These are phyloP conservation scores for Venturia aucupariae DNA, from an alignment of 2,329 filamentous ascomycete species.

Conservation along the genomic window DNA sequence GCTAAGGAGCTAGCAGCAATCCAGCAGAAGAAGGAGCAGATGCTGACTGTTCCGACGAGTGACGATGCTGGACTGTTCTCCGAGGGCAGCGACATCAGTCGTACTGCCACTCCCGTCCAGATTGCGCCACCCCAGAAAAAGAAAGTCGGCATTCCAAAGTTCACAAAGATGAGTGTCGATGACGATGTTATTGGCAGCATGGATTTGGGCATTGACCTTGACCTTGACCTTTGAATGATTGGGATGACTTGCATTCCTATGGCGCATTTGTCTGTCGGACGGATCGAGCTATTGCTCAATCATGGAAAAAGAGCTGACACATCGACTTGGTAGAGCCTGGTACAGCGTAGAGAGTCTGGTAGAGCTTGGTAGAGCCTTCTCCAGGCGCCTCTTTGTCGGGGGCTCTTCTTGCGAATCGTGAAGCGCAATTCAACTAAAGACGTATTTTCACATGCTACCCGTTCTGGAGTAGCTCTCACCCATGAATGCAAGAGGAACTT, in stretches of 20 bases:
- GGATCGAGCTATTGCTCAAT: not conserved
- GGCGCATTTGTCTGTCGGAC: not conserved
- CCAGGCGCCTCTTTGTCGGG: not conserved
- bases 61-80: conserved; percentile 38
- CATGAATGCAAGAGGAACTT: not conserved
- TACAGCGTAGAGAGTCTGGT: not conserved
- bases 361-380: not conserved
- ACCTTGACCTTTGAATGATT: conserved; percentile 59
- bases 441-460: not conserved
- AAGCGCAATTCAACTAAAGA: not conserved
- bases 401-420: not conserved
- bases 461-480: not conserved
- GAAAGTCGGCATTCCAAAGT: conserved; percentile 51
- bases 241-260: not conserved
- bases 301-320: not conserved
- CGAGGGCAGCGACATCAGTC: conserved; percentile 35
- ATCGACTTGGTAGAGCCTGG: not conserved
- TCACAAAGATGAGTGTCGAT: conserved; percentile 69
- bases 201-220: conserved; percentile 87
- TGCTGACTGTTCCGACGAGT: conserved; percentile 25
- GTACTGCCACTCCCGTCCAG: conserved; percentile 40
- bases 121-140: conserved; percentile 45
- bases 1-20: conserved; percentile 55
- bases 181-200: conserved; percentile 86
- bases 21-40: conserved; percentile 38